Conservation (phyloP, 345 rosid species). For the Arabidopsis arenosa region DNA sequence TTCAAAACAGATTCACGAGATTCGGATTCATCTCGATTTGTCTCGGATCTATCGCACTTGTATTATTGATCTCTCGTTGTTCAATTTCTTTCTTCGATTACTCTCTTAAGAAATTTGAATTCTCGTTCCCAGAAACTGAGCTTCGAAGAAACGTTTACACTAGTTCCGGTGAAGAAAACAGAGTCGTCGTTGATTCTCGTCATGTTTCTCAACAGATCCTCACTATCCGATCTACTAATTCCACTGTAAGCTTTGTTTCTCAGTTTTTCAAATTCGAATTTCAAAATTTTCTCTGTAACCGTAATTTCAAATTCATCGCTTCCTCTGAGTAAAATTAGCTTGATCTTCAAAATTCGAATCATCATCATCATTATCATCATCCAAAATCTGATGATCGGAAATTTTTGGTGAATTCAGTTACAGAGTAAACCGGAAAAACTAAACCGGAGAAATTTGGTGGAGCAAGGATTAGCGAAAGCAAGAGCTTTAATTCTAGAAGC, state of each 20-base stretch:
- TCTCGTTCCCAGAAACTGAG: constrained; percentile 39
- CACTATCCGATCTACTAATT: constrained; percentile 34
- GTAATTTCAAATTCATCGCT: constrained; percentile 8
- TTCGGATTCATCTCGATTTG: constrained; percentile 29
- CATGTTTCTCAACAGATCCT: constrained; percentile 30
- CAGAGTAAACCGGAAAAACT: constrained; percentile 52
- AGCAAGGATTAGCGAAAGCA: constrained; percentile 65
- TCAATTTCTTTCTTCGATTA: constrained; percentile 39
- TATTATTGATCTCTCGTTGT: constrained; percentile 33
- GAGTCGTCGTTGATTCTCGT: constrained; percentile 36
- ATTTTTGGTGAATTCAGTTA: background rate
- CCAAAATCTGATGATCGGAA: background rate
- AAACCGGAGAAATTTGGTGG: constrained; percentile 50
- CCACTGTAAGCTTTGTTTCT: constrained; percentile 24
- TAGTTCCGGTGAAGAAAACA: constrained; percentile 45
- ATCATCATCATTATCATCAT: background rate
- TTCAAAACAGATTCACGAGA: constrained; percentile 16
- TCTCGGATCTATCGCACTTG: constrained; percentile 39
- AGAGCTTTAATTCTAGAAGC: constrained; percentile 67
- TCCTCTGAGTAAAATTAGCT: background rate
- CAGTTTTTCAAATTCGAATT: background rate
- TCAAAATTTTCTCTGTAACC: constrained; percentile 10
- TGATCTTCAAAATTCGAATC: constrained; percentile 2
- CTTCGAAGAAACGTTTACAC: constrained; percentile 42
- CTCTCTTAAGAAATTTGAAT: constrained; percentile 37